Evolutionary conservation across 2,329 filamentous ascomycete species (phyloP).

Genomic region (Hypomyces perniciosus): DNA sequence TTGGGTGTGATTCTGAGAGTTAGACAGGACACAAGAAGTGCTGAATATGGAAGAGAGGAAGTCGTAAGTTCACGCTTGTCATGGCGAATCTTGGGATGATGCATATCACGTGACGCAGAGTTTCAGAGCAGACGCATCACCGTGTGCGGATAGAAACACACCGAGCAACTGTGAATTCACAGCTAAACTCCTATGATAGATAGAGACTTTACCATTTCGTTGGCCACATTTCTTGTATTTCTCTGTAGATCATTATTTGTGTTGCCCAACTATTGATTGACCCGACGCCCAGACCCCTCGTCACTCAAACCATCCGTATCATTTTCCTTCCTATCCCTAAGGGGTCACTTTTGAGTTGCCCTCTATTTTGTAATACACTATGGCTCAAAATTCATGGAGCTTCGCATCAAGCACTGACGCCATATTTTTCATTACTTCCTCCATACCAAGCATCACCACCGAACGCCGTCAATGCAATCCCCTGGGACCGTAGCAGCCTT

Average conservation of each 20-base stretch:
- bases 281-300: background rate
- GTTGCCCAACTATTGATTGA: too few species aligned
- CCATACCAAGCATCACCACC: slow-evolving; percentile 20
- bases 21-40: background rate
- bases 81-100: too few species aligned
- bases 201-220: too few species aligned
- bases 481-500: background rate
- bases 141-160: too few species aligned
- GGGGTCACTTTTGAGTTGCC: slow-evolving; percentile 12
- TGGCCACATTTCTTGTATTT: too few species aligned
- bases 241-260: too few species aligned
- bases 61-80: too few species aligned
- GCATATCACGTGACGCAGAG: background rate
- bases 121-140: background rate
- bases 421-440: slow-evolving; percentile 20
- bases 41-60: too few species aligned
- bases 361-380: slow-evolving; percentile 20
- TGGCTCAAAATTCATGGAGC: slow-evolving; percentile 18
- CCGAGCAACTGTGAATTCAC: too few species aligned
- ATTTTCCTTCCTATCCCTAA: background rate
- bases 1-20: slow-evolving; percentile 1
- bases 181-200: too few species aligned
- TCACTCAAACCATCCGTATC: background rate
- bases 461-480: slow-evolving; percentile 28
- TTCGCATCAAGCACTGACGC: slow-evolving; percentile 23